phyloP scores from a whole-genome alignment of 2,329 filamentous ascomycete genomes.

The Diatrype stigma region DNA sequence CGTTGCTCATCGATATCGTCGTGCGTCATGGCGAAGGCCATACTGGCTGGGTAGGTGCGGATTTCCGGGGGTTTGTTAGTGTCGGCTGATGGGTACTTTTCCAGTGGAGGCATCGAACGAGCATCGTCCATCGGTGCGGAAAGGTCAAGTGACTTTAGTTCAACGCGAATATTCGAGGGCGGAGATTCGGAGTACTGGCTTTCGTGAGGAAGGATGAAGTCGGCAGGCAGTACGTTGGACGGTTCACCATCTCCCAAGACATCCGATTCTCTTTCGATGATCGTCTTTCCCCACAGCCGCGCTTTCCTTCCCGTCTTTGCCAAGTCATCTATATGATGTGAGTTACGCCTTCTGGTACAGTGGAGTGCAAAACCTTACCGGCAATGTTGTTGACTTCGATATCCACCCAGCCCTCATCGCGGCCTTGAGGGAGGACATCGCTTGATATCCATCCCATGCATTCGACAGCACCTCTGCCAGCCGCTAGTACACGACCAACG shows the following conservation, averaged over 20 bases:
- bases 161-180: constrained; percentile 42
- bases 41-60: constrained; percentile 35
- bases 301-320: constrained; percentile 50
- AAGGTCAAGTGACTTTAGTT: constrained; percentile 48
- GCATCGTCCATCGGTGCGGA: constrained; percentile 39
- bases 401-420: constrained; percentile 55
- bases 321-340: constrained; percentile 39
- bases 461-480: constrained; percentile 57
- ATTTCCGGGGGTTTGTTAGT: constrained; percentile 26
- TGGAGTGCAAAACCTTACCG: constrained; percentile 35
- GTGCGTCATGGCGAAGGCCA: constrained; percentile 37
- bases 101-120: constrained; percentile 40
- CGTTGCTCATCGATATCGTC: constrained; percentile 35
- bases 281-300: constrained; percentile 57
- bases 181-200: constrained; percentile 46
- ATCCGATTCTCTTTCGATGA: constrained; percentile 56
- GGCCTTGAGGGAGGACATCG: constrained; percentile 48
- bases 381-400: constrained; percentile 51
- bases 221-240: constrained; percentile 51
- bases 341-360: constrained; percentile 2
- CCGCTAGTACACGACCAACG: constrained; percentile 61
- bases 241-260: constrained; percentile 56
- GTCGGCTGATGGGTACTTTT: constrained; percentile 35
- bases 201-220: constrained; percentile 60
- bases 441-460: constrained; percentile 68